These are phyloP conservation scores for Aeschynomene evenia DNA, from an alignment of 306 rosid species.

Conservation along the genomic window DNA sequence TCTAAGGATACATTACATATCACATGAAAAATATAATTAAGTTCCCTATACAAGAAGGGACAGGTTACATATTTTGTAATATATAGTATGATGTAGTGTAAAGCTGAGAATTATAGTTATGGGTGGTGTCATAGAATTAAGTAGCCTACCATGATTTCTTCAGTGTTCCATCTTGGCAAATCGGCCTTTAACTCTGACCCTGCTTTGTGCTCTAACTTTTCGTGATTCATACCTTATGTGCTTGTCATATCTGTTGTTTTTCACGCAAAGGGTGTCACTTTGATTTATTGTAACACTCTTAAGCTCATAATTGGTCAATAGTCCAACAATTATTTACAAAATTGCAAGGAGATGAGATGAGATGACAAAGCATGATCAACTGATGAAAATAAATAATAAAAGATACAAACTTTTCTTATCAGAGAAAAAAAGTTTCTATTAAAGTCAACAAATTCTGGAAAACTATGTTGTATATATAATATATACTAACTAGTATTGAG, in stretches of 20 bases:
- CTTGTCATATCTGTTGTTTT: constrained; percentile 70
- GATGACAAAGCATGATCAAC: neutral
- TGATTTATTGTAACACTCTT: neutral
- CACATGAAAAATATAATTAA: constrained; percentile 14
- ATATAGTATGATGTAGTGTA: neutral
- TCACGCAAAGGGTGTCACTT: constrained; percentile 26
- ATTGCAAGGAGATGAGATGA: constrained; percentile 16
- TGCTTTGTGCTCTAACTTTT: constrained; percentile 82
- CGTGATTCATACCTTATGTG: constrained; percentile 84
- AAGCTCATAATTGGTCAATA: neutral
- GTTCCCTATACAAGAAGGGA: constrained; percentile 17
- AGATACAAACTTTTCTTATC: neutral
- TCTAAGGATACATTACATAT: constrained; percentile 15
- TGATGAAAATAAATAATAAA: neutral
- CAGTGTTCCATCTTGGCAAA: constrained; percentile 68
- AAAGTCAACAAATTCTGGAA: neutral
- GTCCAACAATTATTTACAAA: neutral
- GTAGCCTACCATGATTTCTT: constrained; percentile 43
- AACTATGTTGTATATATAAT: neutral
- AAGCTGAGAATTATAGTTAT: neutral
- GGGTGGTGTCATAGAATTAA: neutral
- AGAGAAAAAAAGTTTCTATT: neutral
- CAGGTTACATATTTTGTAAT: neutral
- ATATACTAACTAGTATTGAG: no score
- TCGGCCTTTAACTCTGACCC: constrained; percentile 79